Base-by-base conservation (phyloP, 1,284 basidiomycete genomes). In the Ustilago bromivora region DNA sequence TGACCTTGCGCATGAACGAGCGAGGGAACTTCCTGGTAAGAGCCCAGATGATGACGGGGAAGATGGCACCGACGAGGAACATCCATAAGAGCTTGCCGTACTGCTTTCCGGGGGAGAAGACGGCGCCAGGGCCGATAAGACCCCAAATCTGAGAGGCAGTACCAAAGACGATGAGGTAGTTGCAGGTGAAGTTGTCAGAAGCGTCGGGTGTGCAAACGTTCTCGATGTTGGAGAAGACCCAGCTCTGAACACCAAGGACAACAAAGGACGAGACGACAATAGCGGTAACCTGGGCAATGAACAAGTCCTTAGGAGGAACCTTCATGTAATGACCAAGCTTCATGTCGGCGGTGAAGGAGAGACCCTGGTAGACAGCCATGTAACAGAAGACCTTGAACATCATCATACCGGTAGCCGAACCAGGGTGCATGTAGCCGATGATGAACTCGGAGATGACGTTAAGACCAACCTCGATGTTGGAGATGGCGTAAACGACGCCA, bases 401-500 rank as follows among this genome's bases (percentile, higher is more conserved):
- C 90, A 93, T 92, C 85, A 92, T 91, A 61, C 93, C 93, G 62
- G 94, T 88, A 2, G 94, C 93, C 53, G 89, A 89, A 15, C 92
- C 92, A 28, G 93, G 93, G 55, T 93, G 87, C 67, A 92, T 88
- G 87, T 93, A 94, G 3, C 94, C 94, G 11, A 89, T 90, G 66
- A 95, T 87, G 74, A 95, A 87, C 86, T 95, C 93, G 55, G 90
- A 89, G 82, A 95, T 89, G 53, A 94, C 90, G 73, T 88, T 82
- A 67, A 81, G 86, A 2, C 89, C 89, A 57, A 94, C 87, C 72
- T 90, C 89, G 84, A 94, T 92, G 85, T 95, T 95, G 63, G 94
- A 93, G 82, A 94, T 92, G 31, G 94, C 94, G 80, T 91, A 91
- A 55, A 94, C 88, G 89, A 94, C 92, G 76, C 92, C 91, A 60